These are phyloP conservation scores for Tetraselmis striata DNA, from an alignment of 139 green algal species.

Conservation along the genomic window DNA sequence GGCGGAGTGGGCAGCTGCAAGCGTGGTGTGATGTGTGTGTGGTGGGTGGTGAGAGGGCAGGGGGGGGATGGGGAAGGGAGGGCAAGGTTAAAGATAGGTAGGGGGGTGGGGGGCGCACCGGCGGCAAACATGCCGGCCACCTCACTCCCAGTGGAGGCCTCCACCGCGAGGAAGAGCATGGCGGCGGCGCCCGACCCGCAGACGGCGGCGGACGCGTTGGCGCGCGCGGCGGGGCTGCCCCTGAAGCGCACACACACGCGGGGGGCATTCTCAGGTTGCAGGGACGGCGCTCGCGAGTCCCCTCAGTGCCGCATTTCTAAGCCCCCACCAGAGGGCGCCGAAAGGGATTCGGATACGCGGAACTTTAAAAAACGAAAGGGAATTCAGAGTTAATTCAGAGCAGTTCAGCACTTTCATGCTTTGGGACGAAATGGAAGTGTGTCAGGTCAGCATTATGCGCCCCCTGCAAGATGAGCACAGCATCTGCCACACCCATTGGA, in stretches of 20 bases:
- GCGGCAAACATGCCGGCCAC: conserved; percentile 1
- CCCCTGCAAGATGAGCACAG: too few relatives aligned
- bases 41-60: not conserved
- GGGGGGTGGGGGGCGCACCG: not conserved
- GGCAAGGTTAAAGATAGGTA: not conserved
- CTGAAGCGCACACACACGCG: too few relatives aligned
- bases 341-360: too few relatives aligned
- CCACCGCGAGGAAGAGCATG: conserved; percentile 14
- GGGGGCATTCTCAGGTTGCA: too few relatives aligned
- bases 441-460: too few relatives aligned
- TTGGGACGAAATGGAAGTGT: too few relatives aligned
- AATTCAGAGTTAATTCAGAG: too few relatives aligned
- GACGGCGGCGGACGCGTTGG: conserved; percentile 2
- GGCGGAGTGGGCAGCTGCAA: too few relatives aligned
- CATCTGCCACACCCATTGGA: too few relatives aligned
- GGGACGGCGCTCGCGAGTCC: not conserved
- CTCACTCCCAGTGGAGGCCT: not conserved
- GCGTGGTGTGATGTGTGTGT: not conserved
- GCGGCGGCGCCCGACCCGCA: not conserved
- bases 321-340: too few relatives aligned
- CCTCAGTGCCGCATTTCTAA: too few relatives aligned
- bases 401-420: too few relatives aligned
- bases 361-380: conserved; percentile 6
- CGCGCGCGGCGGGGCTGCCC: conserved; percentile 2
- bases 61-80: not conserved